Base-by-base conservation (phyloP, 2,329 filamentous ascomycete genomes). In the Davidsoniella virescens region DNA sequence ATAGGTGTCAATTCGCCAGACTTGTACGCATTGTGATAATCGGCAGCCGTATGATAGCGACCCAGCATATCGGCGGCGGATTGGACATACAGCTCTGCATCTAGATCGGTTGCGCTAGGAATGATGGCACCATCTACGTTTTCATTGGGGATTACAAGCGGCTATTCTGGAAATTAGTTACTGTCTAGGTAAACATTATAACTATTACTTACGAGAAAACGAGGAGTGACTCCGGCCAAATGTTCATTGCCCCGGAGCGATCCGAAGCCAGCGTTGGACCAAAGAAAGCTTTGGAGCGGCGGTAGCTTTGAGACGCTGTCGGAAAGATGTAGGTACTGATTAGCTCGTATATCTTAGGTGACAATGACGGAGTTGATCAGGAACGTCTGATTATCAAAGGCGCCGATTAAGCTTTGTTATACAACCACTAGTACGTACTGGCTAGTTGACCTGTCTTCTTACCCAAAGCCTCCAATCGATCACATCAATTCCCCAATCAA, bases 21-120 rank as follows among this genome's bases (percentile, higher is more conserved):
- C 54, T 71, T 72, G 66, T 88, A 94, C 39, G 84, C 73, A 47
- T 75, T 72, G 61, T 87, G 80, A 61, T 87, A 94, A 65, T 94
- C 86, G 10, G 75, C 72, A 20, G 79, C 75, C 3, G 83, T 83
- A 61, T 80, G 76, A 65, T 84, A 86, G 42, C 75, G 71, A 14
- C 67, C 69, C 4, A 62, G 57, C 10, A 67, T 59, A 42, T 65
- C 60, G 14, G 63, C 59, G 6, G 71, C 64, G 45, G 67, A 65
- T 9, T 63, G 63, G 43, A 62, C 60, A 44, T 64, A 61, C 3
- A 73, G 64, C 36, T 68, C 64, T 0, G 65, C 56, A 2, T 65
- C 67, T 36, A 73, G 63, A 3, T 65, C 61, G 3, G 70, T 61
- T 57, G 69, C 59, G 25, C 56, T 54, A 3, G 56, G 33, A 14